These are phyloP conservation scores for Wallemia ichthyophaga DNA, from an alignment of 1,284 basidiomycete species.

Conservation along the genomic window DNA sequence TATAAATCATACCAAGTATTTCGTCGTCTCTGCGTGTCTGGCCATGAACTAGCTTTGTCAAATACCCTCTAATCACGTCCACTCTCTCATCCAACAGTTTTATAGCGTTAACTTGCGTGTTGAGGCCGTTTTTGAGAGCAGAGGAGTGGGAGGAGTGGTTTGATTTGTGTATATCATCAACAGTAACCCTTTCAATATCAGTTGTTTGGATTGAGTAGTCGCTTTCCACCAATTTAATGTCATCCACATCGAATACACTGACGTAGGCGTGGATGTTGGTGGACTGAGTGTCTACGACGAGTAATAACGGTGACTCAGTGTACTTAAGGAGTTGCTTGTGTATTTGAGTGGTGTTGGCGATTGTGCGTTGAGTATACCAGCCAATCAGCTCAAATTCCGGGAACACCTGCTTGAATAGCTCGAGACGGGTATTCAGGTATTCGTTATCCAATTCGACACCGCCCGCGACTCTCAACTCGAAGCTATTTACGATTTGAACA, in stretches of 20 bases:
- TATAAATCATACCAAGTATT: neutral
- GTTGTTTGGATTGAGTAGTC: no score
- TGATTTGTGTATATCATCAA: no score
- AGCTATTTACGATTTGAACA: conserved; percentile 84
- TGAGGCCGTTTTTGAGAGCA: neutral
- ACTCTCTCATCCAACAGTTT: neutral
- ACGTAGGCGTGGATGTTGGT: no score
- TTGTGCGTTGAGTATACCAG: conserved; percentile 60
- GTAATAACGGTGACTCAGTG: neutral
- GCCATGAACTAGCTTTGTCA: neutral
- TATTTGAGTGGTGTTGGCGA: neutral
- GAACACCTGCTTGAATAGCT: conserved; percentile 87
- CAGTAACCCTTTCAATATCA: no score
- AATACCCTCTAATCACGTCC: neutral
- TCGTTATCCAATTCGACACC: conserved; percentile 34
- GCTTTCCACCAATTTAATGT: no score
- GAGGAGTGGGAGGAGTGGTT: no score
- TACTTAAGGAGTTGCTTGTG: neutral
- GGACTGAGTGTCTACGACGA: neutral
- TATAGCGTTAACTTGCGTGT: neutral
- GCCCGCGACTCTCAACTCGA: conserved; percentile 42
- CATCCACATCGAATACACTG: no score
- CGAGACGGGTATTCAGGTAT: conserved; percentile 49
- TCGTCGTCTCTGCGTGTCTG: neutral
- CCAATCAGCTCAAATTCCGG: conserved; percentile 85